Evolutionary conservation across 768 basidiomycete species (phyloP).

Genomic region (Leccinellum luteum): DNA sequence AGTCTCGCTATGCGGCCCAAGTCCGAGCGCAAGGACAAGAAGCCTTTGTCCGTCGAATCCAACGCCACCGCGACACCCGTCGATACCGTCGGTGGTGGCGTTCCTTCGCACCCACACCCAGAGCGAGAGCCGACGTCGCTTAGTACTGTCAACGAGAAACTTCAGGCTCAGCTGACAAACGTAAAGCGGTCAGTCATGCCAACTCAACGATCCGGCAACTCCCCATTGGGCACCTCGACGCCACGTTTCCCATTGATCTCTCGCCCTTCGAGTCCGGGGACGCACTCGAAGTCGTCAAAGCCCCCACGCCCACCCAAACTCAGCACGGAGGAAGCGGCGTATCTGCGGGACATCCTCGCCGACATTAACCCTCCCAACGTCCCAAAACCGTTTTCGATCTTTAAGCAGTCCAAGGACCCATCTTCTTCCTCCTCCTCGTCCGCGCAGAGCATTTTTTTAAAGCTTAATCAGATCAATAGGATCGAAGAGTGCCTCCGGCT

Average conservation of each 20-base stretch:
- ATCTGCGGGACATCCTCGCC: constrained; percentile 66
- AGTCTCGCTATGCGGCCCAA: constrained; percentile 37
- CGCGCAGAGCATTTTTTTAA: constrained; percentile 27
- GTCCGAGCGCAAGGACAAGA: constrained; percentile 39
- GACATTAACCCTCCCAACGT: constrained; percentile 49
- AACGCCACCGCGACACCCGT: constrained; percentile 6
- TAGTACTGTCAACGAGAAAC: constrained; percentile 25
- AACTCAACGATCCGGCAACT: constrained; percentile 19
- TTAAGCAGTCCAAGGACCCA: constrained; percentile 39
- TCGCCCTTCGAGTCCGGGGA: constrained; percentile 29
- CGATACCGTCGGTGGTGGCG: constrained; percentile 1
- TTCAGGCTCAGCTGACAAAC: constrained; percentile 23
- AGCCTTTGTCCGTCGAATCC: constrained; percentile 1
- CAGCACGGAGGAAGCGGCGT: constrained; percentile 56
- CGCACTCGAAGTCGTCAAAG: constrained; percentile 35
- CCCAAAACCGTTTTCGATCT: constrained; percentile 48
- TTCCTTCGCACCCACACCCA: not conserved
- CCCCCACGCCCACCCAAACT: constrained; percentile 54
- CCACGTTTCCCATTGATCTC: constrained; percentile 24
- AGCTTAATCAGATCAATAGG: constrained; percentile 25
- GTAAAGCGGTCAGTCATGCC: constrained; percentile 27
- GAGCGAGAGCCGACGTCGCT: constrained; percentile 24
- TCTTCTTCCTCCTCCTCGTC: constrained; percentile 7
- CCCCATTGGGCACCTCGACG: constrained; percentile 16
- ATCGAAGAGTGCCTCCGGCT: constrained; percentile 75